Evolutionary conservation across 768 basidiomycete genomes (phyloP), one percentile per base, ranked within the genome.

Genomic region (Rhizopogon rudus): DNA sequence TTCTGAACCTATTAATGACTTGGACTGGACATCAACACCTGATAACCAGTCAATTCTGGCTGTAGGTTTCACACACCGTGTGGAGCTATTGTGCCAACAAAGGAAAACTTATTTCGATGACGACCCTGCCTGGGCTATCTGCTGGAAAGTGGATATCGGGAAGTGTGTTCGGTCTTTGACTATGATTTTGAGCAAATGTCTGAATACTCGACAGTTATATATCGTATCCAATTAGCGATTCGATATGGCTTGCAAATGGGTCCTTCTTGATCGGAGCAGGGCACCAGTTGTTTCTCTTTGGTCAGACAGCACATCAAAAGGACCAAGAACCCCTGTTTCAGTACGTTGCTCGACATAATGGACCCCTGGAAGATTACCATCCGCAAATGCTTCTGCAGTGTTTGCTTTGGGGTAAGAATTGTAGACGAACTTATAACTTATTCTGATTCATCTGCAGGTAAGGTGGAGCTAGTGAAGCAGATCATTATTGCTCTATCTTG

Each of bases 341-440:
- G 62, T 78, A 89, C 63, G 91, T 94, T 37, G 91, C 89, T 5
- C 72, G 84, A 54, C 78, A 82, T 48, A 94, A 95, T 66, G 93
- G 92, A 0, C 94, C 96, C 3, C 71, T 98, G 37, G 81, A 84
- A 16, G 91, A 97, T 68, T 94, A 91, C 67, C 93, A 98, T 71
- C 95, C 96, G 3, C 92, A 95, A 64, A 87, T 96, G 80, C 67
- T 98, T 16, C 72, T 94, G 12, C 95, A 98, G 65, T 96, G 93
- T 65, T 75, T 98, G 53, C 73, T 97, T 7, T 96, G 93, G 94
- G 88, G 95, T 95, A 61, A 54, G 82, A 66, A 46, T 20, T 31
- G 37, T 45, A 44, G 39, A 57, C 8, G 8, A 1, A 17, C 37
- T 22, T 16, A 12, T 10, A 7, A 3, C 12, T 44, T 33, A n/a